phyloP scores from a whole-genome alignment of 192 early-diverging fungal species.

The Funneliformis mosseae region DNA sequence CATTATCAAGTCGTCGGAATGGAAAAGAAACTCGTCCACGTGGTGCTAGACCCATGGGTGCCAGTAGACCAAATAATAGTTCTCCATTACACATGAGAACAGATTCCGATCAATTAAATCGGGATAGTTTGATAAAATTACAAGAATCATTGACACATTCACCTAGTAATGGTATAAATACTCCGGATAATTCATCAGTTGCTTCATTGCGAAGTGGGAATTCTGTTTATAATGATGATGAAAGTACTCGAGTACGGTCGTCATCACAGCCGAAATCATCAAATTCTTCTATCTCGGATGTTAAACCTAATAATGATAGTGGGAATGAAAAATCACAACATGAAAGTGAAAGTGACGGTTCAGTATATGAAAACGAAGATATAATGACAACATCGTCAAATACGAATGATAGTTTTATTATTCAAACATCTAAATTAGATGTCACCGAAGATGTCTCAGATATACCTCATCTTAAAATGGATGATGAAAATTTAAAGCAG shows the following conservation, averaged over 20 bases:
- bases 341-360: not conserved
- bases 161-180: not conserved
- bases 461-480: constrained; percentile 4
- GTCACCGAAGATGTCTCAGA: no score
- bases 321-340: not conserved
- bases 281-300: not conserved
- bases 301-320: not conserved
- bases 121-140: not conserved
- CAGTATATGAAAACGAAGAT: not conserved
- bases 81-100: not conserved
- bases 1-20: not conserved
- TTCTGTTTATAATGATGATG: not conserved
- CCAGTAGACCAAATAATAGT: not conserved
- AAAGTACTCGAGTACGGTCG: not conserved
- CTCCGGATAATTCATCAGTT: not conserved
- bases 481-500: constrained; percentile 31
- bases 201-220: not conserved
- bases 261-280: not conserved
- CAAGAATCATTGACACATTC: not conserved
- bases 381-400: not conserved
- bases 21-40: not conserved
- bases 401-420: no score
- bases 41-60: not conserved
- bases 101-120: not conserved
- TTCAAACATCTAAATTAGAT: no score